Conservation (phyloP, 1,284 basidiomycete genomes). For the Papiliotrema laurentii region DNA sequence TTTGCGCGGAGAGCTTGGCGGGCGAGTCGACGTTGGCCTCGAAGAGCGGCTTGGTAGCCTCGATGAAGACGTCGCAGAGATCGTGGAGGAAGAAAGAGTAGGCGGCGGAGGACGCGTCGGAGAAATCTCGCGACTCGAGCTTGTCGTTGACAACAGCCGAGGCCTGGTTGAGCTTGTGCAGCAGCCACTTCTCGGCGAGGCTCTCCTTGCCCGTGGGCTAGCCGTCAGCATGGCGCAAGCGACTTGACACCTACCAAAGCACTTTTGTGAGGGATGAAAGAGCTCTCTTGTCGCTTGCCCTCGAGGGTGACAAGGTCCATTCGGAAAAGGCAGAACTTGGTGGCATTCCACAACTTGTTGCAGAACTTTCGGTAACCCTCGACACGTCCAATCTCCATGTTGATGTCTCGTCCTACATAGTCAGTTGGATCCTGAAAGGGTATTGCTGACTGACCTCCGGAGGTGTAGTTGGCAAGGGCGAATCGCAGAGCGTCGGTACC, state of each 20-base stretch:
- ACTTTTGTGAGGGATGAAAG: constrained; percentile 68
- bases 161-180: constrained; percentile 88
- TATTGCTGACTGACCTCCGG: constrained; percentile 57
- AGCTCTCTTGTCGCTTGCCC: constrained; percentile 49
- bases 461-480: constrained; percentile 88
- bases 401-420: constrained; percentile 76
- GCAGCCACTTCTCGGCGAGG: constrained; percentile 91
- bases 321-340: constrained; percentile 96
- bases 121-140: constrained; percentile 82
- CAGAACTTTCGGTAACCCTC: constrained; percentile 99
- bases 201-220: constrained; percentile 84
- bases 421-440: constrained; percentile 1
- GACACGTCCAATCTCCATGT: constrained; percentile 92
- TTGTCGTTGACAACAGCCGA: constrained; percentile 70
- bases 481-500: constrained; percentile 96
- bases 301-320: constrained; percentile 57
- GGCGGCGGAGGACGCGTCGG: constrained; percentile 75
- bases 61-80: constrained; percentile 98
- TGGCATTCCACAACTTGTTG: constrained; percentile 99
- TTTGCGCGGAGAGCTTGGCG: constrained; percentile 76
- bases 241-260: constrained; percentile 56
- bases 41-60: constrained; percentile 96
- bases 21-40: constrained; percentile 65
- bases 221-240: background rate
- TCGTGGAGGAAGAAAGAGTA: constrained; percentile 99